These are phyloP conservation scores for Aspergillus oerlinghausenensis DNA, from an alignment of 2,329 filamentous ascomycete species.

Conservation along the genomic window DNA sequence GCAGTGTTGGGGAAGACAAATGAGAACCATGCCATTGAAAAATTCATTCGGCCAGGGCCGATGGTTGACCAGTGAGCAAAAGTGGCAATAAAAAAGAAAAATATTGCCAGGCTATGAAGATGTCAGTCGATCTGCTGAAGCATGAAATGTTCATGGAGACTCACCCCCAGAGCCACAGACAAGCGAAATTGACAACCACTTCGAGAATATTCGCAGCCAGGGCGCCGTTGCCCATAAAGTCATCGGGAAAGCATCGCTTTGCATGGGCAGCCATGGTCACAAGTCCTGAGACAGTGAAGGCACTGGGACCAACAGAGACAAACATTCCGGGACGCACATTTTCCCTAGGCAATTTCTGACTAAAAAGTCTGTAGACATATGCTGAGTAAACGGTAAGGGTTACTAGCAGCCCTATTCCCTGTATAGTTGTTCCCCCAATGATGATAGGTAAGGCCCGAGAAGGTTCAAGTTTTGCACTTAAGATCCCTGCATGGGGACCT, in stretches of 20 bases:
- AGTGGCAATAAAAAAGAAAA: slow-evolving; percentile 79
- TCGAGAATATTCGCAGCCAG: slow-evolving; percentile 53
- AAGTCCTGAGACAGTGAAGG: slow-evolving; percentile 60
- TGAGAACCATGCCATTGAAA: slow-evolving; percentile 82
- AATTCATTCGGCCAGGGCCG: slow-evolving; percentile 58
- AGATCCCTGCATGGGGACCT: slow-evolving; percentile 64
- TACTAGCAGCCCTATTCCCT: slow-evolving; percentile 62
- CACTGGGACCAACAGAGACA: slow-evolving; percentile 73
- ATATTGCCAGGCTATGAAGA: slow-evolving; percentile 58
- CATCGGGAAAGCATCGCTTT: slow-evolving; percentile 43
- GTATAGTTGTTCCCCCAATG: slow-evolving; percentile 56
- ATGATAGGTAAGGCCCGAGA: slow-evolving; percentile 50
- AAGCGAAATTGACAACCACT: slow-evolving; percentile 58
- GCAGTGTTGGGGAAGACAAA: slow-evolving; percentile 81
- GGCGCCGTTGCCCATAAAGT: slow-evolving; percentile 56
- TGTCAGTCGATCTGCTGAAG: slow-evolving; percentile 8
- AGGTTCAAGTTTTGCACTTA: slow-evolving; percentile 46
- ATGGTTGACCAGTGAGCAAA: slow-evolving; percentile 69
- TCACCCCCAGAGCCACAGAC: slow-evolving; percentile 72
- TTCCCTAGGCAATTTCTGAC: slow-evolving; percentile 75
- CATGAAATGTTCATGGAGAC: slow-evolving; percentile 4
- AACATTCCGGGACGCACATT: slow-evolving; percentile 78
- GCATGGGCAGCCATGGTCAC: slow-evolving; percentile 54
- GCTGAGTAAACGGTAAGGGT: slow-evolving; percentile 77
- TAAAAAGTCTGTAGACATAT: slow-evolving; percentile 84